Base-by-base conservation (phyloP, 371 early-diverging fungal species). In the Umbelopsis sp. region DNA sequence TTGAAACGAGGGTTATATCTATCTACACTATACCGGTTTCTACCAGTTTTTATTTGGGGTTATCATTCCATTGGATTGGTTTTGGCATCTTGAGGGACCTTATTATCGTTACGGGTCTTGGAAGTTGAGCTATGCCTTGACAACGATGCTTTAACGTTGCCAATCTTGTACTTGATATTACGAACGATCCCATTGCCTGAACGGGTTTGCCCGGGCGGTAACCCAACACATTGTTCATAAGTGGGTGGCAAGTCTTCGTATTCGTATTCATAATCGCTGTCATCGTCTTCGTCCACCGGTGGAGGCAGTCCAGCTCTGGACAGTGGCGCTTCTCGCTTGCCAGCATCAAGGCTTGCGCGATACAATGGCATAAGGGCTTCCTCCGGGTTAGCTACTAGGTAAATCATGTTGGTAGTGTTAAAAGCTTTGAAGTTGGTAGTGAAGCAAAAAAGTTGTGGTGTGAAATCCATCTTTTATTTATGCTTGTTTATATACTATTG, bases 61-160 rank as follows among this genome's bases (percentile, higher is more conserved):
- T 35, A 57, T n/a, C 35, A 57, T 14, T 57, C 57, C 57, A 57
- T 57, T 35, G 57, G 57, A 57, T 57, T 57, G 12, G 57, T 57
- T n/a, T 35, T 57, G 7, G 57, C 57, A 32, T 57, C 57, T 35
- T 57, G 52, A 4, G 52, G 52, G 24, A 51, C 52, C 52, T 51
- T 51, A 22, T 51, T 29, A 9, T 22, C 24, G 24, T 9, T 51
- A 12, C 32, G 29, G 7, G 18, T 16, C 22, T 29, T 57, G 11
- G 57, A 35, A 18, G 35, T n/a, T 18, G 29, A 22, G 12, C 12
- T 18, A 4, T 25, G 57, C 12, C 18, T 37, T 5, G 29, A 25
- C 35, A 57, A 18, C 18, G 57, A 25, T 18, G 35, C 29, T 18
- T 57, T 57, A 12, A 57, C 57, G n/a, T 29, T 25, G 1, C 32